Percentiles rank a stretch among this genome's conserved stretches.
phyloP scores from a whole-genome alignment of 129 eudicot genomes.

The Ambrosia trifida region DNA sequence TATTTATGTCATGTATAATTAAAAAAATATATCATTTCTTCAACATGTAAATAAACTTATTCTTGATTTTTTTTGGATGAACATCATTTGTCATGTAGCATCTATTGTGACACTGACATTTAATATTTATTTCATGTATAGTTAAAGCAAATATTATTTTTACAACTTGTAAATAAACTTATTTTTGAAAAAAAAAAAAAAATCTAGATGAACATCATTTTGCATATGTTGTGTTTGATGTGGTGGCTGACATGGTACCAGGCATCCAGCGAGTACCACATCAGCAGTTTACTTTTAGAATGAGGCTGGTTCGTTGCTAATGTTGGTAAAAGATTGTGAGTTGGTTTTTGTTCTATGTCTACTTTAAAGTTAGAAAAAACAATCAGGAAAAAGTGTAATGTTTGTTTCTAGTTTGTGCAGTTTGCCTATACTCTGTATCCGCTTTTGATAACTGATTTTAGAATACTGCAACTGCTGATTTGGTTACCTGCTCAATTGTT shows the following conservation, averaged over 20 bases:
- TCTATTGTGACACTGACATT: no score
- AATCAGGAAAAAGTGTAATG: no score
- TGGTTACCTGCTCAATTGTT: constrained; percentile 13
- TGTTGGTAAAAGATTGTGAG: background rate
- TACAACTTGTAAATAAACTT: no score
- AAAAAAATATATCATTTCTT: background rate
- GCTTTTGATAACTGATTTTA: background rate
- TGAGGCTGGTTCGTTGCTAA: constrained; percentile 1
- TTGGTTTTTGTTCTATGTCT: background rate
- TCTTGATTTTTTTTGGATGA: background rate
- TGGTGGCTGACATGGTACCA: background rate
- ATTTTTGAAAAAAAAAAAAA: no score
- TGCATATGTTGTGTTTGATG: no score
- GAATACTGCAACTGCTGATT: constrained; percentile 15
- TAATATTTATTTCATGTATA: no score
- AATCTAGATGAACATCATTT: no score
- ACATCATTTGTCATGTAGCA: no score
- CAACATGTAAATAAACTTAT: background rate
- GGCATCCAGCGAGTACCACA: no score
- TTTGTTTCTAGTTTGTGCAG: no score
- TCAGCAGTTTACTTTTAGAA: no score
- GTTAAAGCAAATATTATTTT: no score
- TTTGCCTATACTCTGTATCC: background rate
- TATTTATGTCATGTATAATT: background rate
- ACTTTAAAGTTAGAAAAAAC: background rate